phyloP scores from a whole-genome alignment of 179 eudicot species.

The Sideroxylon spinosum region DNA sequence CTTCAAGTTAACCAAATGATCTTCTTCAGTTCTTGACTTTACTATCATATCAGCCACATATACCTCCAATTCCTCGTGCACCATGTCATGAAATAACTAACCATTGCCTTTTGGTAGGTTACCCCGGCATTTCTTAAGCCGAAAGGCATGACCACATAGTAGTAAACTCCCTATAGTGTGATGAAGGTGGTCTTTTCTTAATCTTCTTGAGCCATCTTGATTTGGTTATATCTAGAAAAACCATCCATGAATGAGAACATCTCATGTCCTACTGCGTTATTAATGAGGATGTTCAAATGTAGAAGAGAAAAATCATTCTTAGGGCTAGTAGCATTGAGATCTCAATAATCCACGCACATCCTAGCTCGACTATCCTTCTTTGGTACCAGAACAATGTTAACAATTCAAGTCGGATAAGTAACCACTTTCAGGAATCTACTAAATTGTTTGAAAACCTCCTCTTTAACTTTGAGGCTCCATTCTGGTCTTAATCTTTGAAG shows the following conservation, averaged over 20 bases:
- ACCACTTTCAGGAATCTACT: neutral
- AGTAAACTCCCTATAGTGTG: neutral
- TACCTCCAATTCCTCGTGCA: no score
- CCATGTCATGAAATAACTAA: no score
- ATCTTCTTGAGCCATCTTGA: neutral
- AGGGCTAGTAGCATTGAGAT: neutral
- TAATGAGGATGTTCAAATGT: neutral
- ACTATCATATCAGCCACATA: no score
- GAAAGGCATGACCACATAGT: neutral
- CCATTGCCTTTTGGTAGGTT: neutral
- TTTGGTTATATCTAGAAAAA: neutral
- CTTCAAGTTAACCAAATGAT: no score
- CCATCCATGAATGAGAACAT: neutral
- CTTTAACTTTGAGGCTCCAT: neutral
- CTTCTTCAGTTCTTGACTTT: no score
- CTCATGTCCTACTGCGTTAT: neutral
- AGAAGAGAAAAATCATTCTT: neutral
- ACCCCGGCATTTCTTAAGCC: neutral
- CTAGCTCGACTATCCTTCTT: neutral
- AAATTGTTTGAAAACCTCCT: neutral
- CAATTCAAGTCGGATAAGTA: neutral
- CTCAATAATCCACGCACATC: neutral
- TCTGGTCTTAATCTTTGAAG: neutral
- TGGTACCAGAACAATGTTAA: neutral
- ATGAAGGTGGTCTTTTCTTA: neutral